These are phyloP conservation scores for Prillingera fragicola DNA, from an alignment of 1,284 basidiomycete species.

Conservation along the genomic window DNA sequence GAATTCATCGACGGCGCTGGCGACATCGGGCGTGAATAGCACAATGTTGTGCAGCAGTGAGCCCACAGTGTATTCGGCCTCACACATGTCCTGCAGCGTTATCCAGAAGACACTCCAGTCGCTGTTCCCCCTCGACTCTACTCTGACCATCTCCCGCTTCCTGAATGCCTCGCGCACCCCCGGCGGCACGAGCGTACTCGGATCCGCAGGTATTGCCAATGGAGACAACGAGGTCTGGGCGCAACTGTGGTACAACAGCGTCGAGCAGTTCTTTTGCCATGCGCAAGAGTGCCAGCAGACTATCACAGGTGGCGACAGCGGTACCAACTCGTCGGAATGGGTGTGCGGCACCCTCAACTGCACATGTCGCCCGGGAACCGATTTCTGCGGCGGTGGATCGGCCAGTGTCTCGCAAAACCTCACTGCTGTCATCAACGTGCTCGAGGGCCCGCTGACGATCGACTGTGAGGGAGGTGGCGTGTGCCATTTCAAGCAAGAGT, in stretches of 20 bases:
- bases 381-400: constrained; percentile 63
- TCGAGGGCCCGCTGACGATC: constrained; percentile 52
- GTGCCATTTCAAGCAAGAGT: constrained; percentile 70
- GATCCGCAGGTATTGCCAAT: constrained; percentile 48
- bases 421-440: constrained; percentile 52
- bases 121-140: constrained; percentile 62
- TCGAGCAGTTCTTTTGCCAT: constrained; percentile 71
- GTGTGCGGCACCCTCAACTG: constrained; percentile 66
- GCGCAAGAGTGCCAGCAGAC: constrained; percentile 66
- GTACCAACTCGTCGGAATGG: constrained; percentile 53
- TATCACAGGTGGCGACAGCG: constrained; percentile 20
- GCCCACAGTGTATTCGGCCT: constrained; percentile 29
- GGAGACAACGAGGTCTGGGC: constrained; percentile 57
- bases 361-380: constrained; percentile 61
- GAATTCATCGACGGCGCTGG: neutral
- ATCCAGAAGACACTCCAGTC: constrained; percentile 73
- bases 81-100: constrained; percentile 37
- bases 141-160: constrained; percentile 69
- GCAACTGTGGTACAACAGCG: constrained; percentile 74
- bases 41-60: constrained; percentile 26
- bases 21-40: constrained; percentile 20
- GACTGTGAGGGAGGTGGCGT: constrained; percentile 58
- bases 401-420: constrained; percentile 45
- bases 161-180: constrained; percentile 64
- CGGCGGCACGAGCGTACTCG: constrained; percentile 33